Conservation (phyloP, 441 rosid genomes). For the Capsella rubella region DNA sequence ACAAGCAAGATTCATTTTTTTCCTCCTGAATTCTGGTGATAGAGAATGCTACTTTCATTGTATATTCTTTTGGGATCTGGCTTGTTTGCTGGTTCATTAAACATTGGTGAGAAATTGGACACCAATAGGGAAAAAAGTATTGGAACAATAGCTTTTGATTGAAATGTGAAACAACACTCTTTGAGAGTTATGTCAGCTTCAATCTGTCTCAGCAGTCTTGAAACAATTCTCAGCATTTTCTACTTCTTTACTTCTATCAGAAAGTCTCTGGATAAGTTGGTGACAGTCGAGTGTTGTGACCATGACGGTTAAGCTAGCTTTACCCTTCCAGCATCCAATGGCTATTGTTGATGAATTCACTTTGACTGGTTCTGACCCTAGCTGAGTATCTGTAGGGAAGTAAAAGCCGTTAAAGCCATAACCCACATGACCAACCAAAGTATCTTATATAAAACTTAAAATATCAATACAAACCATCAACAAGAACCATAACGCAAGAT, state of each 20-base stretch:
- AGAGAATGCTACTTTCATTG: constrained; percentile 49
- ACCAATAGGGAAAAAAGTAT: constrained; percentile 27
- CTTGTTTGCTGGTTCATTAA: constrained; percentile 34
- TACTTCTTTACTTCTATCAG: constrained; percentile 2
- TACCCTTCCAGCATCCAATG: constrained; percentile 96
- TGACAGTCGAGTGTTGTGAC: constrained; percentile 85
- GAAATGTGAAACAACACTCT: constrained; percentile 20
- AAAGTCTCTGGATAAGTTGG: constrained; percentile 76
- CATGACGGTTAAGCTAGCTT: constrained; percentile 80
- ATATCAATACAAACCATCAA: constrained; percentile 57
- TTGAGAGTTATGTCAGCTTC: constrained; percentile 25
- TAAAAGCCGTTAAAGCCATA: not conserved
- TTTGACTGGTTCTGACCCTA: constrained; percentile 44
- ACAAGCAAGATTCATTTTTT: constrained; percentile 8
- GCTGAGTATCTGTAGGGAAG: constrained; percentile 49
- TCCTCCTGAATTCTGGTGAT: constrained; percentile 10
- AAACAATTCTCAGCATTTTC: not conserved
- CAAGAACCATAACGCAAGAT: constrained; percentile 79
- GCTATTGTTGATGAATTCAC: constrained; percentile 65
- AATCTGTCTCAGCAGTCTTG: not conserved
- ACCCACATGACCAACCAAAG: not conserved
- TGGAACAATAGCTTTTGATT: constrained; percentile 32
- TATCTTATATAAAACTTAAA: not conserved
- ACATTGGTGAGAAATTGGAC: constrained; percentile 39
- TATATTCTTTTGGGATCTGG: constrained; percentile 49